Percentiles rank a stretch among this genome's conserved stretches.
Conservation (phyloP, 202 grass and related monocot genomes). For the Hordeum pubiflorum region DNA sequence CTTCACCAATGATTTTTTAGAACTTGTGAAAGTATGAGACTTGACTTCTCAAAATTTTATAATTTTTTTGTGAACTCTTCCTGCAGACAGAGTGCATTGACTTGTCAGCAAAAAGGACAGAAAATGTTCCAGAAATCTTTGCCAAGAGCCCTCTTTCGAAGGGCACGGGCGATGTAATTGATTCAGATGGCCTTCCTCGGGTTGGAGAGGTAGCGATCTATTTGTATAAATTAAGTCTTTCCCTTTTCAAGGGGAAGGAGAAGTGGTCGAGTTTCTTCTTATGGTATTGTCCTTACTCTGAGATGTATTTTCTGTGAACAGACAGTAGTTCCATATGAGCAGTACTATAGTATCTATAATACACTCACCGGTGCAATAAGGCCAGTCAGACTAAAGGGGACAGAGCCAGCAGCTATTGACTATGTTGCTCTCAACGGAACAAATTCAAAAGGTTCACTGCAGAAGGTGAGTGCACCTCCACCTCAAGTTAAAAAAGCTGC, state of each 20-base stretch:
- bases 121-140: slow-evolving; percentile 59
- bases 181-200: slow-evolving; percentile 90
- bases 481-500: slow-evolving; percentile 8
- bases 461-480: slow-evolving; percentile 45
- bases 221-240: slow-evolving; percentile 5
- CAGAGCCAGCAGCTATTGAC: slow-evolving; percentile 71
- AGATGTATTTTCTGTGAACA: slow-evolving; percentile 42
- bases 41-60: slow-evolving; percentile 2
- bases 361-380: slow-evolving; percentile 58
- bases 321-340: slow-evolving; percentile 59
- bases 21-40: neutral
- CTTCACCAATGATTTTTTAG: neutral
- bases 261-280: neutral
- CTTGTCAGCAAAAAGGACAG: slow-evolving; percentile 50
- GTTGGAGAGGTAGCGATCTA: slow-evolving; percentile 62
- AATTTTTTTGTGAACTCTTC: slow-evolving; percentile 15
- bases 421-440: slow-evolving; percentile 76
- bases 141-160: slow-evolving; percentile 53
- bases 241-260: neutral
- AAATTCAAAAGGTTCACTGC: slow-evolving; percentile 54
- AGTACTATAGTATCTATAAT: slow-evolving; percentile 72
- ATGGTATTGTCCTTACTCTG: neutral
- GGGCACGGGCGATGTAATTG: slow-evolving; percentile 38
- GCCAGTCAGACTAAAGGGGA: slow-evolving; percentile 55
- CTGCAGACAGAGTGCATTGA: slow-evolving; percentile 88